phyloP scores from a whole-genome alignment of 2,329 filamentous ascomycete genomes.

The Apiospora phragmitis region DNA sequence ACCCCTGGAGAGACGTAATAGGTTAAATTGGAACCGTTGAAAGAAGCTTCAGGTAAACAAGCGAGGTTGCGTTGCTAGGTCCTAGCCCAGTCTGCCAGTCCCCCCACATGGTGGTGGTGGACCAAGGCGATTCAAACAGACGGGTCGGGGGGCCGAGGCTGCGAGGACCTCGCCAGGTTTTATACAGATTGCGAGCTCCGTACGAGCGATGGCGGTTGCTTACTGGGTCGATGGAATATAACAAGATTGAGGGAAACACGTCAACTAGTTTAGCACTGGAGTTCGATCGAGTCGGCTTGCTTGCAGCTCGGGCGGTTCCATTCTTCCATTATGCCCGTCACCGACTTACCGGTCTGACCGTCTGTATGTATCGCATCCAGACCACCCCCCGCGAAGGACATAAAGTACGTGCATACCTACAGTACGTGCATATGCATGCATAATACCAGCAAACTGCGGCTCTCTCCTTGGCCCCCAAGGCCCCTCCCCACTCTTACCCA shows the following conservation, averaged over 20 bases:
- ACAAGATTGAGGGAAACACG: not conserved
- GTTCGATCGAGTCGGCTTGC: not conserved
- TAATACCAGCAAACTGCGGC: not conserved
- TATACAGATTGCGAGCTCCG: not conserved
- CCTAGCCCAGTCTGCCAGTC: too few species aligned
- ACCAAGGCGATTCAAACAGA: not conserved
- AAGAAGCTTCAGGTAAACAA: conserved; percentile 5
- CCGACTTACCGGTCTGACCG: not conserved
- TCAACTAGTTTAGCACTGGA: not conserved
- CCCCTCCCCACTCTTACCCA: not conserved
- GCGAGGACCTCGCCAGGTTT: not conserved
- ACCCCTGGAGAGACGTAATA: not conserved
- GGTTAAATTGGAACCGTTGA: not conserved
- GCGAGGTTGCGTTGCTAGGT: not conserved
- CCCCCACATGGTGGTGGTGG: not conserved
- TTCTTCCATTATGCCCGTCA: not conserved
- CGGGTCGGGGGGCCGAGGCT: not conserved
- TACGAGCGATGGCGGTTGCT: not conserved
- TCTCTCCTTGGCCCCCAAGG: not conserved
- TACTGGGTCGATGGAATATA: conserved; percentile 1
- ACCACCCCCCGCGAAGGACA: not conserved
- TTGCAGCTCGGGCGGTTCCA: not conserved
- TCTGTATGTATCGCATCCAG: not conserved
- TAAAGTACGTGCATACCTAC: not conserved
- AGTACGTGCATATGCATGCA: not conserved